Percentiles rank a stretch among this genome's conserved stretches.
phyloP scores from a whole-genome alignment of 352 stramenopile genomes.

The Globisporangium apiculatum region DNA sequence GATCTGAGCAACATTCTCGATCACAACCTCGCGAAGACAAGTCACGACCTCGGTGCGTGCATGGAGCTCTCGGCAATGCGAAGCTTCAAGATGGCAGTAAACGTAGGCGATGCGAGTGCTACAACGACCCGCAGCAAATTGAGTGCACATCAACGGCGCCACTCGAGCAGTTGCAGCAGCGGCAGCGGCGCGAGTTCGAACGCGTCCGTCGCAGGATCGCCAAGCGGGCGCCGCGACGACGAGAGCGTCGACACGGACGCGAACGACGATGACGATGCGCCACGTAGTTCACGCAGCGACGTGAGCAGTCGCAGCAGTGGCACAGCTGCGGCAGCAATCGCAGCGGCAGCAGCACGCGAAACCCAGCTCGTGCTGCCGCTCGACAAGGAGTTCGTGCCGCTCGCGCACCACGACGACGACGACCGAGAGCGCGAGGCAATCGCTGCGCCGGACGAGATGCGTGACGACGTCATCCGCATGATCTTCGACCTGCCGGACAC shows the following conservation, averaged over 20 bases:
- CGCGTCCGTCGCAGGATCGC: conserved; percentile 2
- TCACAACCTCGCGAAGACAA: not conserved
- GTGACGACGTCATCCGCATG: conserved; percentile 82
- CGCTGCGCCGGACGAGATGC: conserved; percentile 41
- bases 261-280: conserved; percentile 16
- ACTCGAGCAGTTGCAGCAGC: conserved; percentile 7
- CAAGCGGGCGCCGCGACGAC: conserved; percentile 13
- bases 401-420: conserved; percentile 15
- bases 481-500: conserved; percentile 74
- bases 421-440: conserved; percentile 14
- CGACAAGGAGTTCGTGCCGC: conserved; percentile 39
- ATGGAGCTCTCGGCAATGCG: conserved; percentile 24
- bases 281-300: conserved; percentile 16
- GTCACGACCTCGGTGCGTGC: not conserved
- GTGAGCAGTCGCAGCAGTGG: conserved; percentile 16
- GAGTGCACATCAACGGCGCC: conserved; percentile 12
- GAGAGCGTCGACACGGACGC: conserved; percentile 6
- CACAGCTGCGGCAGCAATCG: conserved; percentile 5
- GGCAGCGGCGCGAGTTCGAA: conserved; percentile 2
- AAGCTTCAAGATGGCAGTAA: conserved; percentile 22
- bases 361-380: conserved; percentile 28
- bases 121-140: not conserved
- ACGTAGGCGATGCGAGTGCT: conserved; percentile 9
- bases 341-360: conserved; percentile 10
- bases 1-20: not conserved